Base-by-base conservation (phyloP, 768 basidiomycete genomes). In the Panellus pusillus region DNA sequence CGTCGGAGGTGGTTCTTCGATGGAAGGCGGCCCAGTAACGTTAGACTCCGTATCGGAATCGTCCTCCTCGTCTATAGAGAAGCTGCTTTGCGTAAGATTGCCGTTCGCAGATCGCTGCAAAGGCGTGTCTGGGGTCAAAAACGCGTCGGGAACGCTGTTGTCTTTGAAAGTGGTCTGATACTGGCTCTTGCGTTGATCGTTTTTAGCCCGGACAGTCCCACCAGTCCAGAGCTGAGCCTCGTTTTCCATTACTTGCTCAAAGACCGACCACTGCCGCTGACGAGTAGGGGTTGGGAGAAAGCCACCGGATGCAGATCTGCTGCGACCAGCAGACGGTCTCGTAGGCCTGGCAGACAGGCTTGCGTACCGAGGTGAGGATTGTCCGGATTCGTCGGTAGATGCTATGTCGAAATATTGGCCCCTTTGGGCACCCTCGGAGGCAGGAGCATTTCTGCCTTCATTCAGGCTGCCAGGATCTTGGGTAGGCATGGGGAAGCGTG, bases 171-270 rank as follows among this genome's bases (percentile, higher is more conserved):
- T 2, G 6, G 3, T 24, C 6, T 24, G 24, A 24, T 24, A 24
- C 24, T 38, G 47, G 44, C 20, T 50, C 28, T 36, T 15, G 40
- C 48, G 50, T 47, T 50, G 58, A 55, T 43, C 24, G 24, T 24
- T 24, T 24, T 24, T 2, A 24, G 24, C 24, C 24, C 24, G 24
- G 24, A 24, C 24, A 24, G 24, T 15, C 47, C 49, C 41, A 58
- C 32, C 47, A 43, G 49, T 62, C 6, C 67, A 71, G 35, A 74
- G 61, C 36, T 77, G 78, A 2, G 78, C 79, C 43, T 82, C 84
- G 61, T 83, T 82, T 63, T 87, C 81, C 84, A 89, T 87, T 37
- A 87, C 66, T 64, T 89, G 84, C 8, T 78, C 81, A 59, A 89
- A 89, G 6, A 89, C 68, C 0, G 84, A 72, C 88, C 88, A 89